phyloP scores from a whole-genome alignment of 208 protist genomes.

The Wallacemonas rigidus region DNA sequence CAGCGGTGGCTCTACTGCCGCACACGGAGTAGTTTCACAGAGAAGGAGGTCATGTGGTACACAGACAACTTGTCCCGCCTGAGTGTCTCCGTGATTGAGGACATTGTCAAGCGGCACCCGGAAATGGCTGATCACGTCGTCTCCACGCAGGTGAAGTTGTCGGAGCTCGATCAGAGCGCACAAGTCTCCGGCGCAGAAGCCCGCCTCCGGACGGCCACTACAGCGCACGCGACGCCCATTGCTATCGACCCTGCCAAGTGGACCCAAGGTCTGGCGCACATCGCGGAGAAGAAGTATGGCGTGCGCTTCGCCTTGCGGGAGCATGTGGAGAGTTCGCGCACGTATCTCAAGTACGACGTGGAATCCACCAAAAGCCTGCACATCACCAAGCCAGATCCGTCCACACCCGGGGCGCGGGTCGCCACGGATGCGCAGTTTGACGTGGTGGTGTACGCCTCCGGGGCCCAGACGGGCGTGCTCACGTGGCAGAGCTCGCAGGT shows the following conservation, averaged over 20 bases:
- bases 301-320: constrained; percentile 66
- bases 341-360: constrained; percentile 65
- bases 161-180: not conserved
- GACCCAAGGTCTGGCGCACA: constrained; percentile 63
- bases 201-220: constrained; percentile 6
- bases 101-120: constrained; percentile 50
- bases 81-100: constrained; percentile 59
- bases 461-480: constrained; percentile 51
- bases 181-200: not conserved
- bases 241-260: constrained; percentile 78
- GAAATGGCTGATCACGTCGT: constrained; percentile 59
- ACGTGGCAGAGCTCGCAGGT: constrained; percentile 61
- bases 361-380: constrained; percentile 63
- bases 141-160: constrained; percentile 26
- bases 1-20: constrained; percentile 77
- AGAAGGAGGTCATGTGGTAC: constrained; percentile 61
- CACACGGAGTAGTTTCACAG: constrained; percentile 37
- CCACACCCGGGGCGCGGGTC: constrained; percentile 27
- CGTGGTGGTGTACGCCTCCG: constrained; percentile 78
- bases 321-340: constrained; percentile 48
- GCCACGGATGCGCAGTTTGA: constrained; percentile 50
- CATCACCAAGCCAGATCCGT: constrained; percentile 37
- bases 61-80: constrained; percentile 77
- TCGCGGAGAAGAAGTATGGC: constrained; percentile 48
- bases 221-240: constrained; percentile 57